Base-by-base conservation (phyloP, 2,329 filamentous ascomycete species). In the Cryphonectria carpinicola region DNA sequence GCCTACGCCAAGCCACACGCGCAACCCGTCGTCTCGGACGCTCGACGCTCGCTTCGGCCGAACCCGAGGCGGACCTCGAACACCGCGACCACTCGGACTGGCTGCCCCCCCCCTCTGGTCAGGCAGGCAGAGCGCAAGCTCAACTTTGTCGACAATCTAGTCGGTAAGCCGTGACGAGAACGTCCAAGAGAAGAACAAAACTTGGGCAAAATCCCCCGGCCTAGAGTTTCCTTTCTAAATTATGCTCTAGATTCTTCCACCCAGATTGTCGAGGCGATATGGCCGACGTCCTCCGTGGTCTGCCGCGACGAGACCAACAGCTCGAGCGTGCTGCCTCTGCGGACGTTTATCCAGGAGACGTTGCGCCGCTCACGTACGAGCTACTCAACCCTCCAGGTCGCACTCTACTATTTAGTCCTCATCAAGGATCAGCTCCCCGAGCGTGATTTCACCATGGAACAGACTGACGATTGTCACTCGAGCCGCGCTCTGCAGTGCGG, bases 321-420 rank as follows among this genome's bases (percentile, higher is more conserved):
- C 78, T 93, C 92, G 79, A 90, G 92, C 67, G 93, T 98, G 72
- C 85, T 99, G 75, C 95, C 95, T 71, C 86, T 99, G 77, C 93
- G 95, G 75, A 97, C 92, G 68, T 99, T 98, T 80, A 98, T 99
- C 77, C 95, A 98, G 82, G 96, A 98, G 86, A 98, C 96, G 28
- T 86, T 99, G 75, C 93, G 95, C 76, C 90, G 96, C 77, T 99
- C 96, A 72, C 91, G 95, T 77, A 97, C 96, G 60, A 98, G 95
- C 84, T 99, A 98, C 84, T 98, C 95, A 71, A 99, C 96, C 41
- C 85, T 99, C 68, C 96, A 98, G 82, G 96, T 99, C 72, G 95
- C 96, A 37, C 86, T 99, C 73, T 99, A 98, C 81, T 99, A 99
- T 80, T 84, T 99, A 78, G 91, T 99, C 78, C 87, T 98, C 76